Conservation (phyloP, 257 asterid genomes). For the Nicotiana undulata region DNA sequence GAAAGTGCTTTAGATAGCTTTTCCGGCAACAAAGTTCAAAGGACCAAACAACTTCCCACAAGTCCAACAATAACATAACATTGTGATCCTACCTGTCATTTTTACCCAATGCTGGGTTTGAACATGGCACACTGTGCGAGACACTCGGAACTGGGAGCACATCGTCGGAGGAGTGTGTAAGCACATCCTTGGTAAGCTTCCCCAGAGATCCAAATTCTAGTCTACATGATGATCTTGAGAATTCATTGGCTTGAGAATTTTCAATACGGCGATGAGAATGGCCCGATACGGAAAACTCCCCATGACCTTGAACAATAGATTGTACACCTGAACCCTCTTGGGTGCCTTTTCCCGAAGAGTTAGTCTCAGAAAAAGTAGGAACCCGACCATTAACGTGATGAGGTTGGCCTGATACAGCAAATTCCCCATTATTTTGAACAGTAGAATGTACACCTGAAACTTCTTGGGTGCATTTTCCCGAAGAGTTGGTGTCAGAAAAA, state of each 20-base stretch:
- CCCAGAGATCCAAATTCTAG: slow-evolving; percentile 69
- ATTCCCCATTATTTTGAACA: slow-evolving; percentile 17
- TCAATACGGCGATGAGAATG: slow-evolving; percentile 19
- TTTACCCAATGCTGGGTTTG: slow-evolving; percentile 5
- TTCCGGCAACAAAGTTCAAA: background rate
- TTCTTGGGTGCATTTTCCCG: slow-evolving; percentile 15
- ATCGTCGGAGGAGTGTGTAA: slow-evolving; percentile 19
- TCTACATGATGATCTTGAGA: slow-evolving; percentile 10
- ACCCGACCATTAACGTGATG: background rate
- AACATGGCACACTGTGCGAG: slow-evolving; percentile 13
- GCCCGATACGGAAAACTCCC: slow-evolving; percentile 20
- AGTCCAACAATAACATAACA: background rate
- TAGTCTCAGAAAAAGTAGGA: slow-evolving; percentile 11
- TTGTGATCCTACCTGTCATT: slow-evolving; percentile 26
- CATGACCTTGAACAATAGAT: slow-evolving; percentile 18
- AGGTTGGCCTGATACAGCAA: slow-evolving; percentile 25
- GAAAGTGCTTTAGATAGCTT: slow-evolving; percentile 1
- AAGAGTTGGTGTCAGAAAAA: slow-evolving; percentile 9
- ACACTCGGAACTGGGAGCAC: slow-evolving; percentile 12
- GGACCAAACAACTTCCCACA: background rate
- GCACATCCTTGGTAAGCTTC: slow-evolving; percentile 34
- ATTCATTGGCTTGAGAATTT: slow-evolving; percentile 24
- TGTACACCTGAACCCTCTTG: slow-evolving; percentile 17
- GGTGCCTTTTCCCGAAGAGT: slow-evolving; percentile 10
- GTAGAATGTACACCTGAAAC: slow-evolving; percentile 12